A percentile compares a stretch with the other conserved stretches of the same genome.
Conservation (phyloP, 1,284 basidiomycete genomes). For the Polyporus tsugae region DNA sequence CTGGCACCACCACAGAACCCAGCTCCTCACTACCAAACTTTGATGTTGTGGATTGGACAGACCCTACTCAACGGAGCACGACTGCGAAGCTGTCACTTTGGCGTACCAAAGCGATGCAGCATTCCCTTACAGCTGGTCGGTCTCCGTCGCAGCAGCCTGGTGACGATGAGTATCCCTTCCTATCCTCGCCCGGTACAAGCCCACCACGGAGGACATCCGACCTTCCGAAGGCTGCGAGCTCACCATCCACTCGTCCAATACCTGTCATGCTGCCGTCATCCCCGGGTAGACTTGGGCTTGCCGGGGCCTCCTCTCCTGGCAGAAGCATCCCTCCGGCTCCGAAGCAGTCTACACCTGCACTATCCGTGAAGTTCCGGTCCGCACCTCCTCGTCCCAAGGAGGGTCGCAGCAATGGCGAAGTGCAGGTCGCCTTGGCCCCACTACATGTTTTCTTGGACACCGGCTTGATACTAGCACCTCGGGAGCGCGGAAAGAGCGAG, state of each 20-base stretch:
- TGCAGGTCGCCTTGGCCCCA: slow-evolving; percentile 59
- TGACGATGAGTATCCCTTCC: slow-evolving; percentile 7
- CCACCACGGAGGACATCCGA: slow-evolving; percentile 15
- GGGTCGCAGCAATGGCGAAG: slow-evolving; percentile 23
- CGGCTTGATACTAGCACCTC: slow-evolving; percentile 52
- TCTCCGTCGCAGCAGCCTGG: slow-evolving; percentile 11
- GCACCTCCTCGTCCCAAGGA: slow-evolving; percentile 14
- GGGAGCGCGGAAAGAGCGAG: slow-evolving; percentile 42
- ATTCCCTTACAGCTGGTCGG: slow-evolving; percentile 15
- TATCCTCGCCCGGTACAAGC: slow-evolving; percentile 16
- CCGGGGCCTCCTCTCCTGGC: slow-evolving; percentile 27
- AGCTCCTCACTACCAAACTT: slow-evolving; percentile 57
- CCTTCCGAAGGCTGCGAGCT: slow-evolving; percentile 17
- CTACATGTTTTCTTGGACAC: slow-evolving; percentile 82
- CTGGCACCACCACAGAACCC: slow-evolving; percentile 25
- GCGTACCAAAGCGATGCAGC: slow-evolving; percentile 52
- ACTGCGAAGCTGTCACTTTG: slow-evolving; percentile 68
- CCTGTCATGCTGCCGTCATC: slow-evolving; percentile 28
- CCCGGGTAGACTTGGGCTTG: slow-evolving; percentile 31
- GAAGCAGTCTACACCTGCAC: slow-evolving; percentile 29
- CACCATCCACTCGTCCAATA: slow-evolving; percentile 20
- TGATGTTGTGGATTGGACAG: slow-evolving; percentile 70
- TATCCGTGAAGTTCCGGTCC: slow-evolving; percentile 33
- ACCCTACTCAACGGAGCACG: slow-evolving; percentile 46
- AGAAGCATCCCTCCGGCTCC: slow-evolving; percentile 11